Percentiles rank a stretch among this genome's conserved stretches.
Evolutionary conservation across 1,284 basidiomycete species (phyloP).

Genomic region (Moniliophthora roreri): DNA sequence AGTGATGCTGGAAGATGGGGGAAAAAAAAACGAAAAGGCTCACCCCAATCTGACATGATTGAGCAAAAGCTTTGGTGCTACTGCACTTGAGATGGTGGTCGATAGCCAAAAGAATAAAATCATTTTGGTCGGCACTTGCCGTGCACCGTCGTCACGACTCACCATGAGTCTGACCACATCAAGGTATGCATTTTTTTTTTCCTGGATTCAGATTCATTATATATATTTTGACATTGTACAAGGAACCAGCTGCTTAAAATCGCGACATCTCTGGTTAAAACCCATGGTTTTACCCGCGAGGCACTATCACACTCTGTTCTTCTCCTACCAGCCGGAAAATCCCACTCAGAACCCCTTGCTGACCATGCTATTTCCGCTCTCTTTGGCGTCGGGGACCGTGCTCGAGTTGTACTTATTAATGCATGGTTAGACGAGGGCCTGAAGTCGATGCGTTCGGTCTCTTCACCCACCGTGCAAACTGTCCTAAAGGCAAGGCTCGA

Average conservation of each 20-base stretch:
- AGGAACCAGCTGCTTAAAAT: slow-evolving; percentile 50
- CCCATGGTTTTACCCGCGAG: slow-evolving; percentile 71
- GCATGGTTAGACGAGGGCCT: slow-evolving; percentile 72
- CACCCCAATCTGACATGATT: slow-evolving; percentile 35
- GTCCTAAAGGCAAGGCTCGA: slow-evolving; percentile 53
- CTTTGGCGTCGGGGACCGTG: slow-evolving; percentile 69
- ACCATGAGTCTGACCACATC: too few relatives aligned
- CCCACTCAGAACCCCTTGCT: slow-evolving; percentile 54
- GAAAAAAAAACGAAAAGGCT: background rate
- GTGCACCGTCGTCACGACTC: background rate
- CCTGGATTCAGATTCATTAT: slow-evolving; percentile 3
- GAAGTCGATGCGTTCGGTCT: slow-evolving; percentile 42
- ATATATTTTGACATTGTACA: background rate
- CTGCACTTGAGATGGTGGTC: background rate
- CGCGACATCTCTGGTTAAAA: slow-evolving; percentile 59
- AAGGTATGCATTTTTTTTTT: background rate
- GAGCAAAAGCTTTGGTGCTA: background rate
- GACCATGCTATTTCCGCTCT: slow-evolving; percentile 70
- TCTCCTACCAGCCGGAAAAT: slow-evolving; percentile 39
- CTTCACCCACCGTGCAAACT: slow-evolving; percentile 37
- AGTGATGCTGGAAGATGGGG: background rate
- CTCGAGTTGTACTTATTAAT: slow-evolving; percentile 59
- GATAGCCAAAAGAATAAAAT: background rate
- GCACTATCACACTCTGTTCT: slow-evolving; percentile 68
- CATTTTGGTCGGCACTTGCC: background rate